phyloP scores from a whole-genome alignment of 345 rosid genomes.

The Ceriops zippeliana region DNA sequence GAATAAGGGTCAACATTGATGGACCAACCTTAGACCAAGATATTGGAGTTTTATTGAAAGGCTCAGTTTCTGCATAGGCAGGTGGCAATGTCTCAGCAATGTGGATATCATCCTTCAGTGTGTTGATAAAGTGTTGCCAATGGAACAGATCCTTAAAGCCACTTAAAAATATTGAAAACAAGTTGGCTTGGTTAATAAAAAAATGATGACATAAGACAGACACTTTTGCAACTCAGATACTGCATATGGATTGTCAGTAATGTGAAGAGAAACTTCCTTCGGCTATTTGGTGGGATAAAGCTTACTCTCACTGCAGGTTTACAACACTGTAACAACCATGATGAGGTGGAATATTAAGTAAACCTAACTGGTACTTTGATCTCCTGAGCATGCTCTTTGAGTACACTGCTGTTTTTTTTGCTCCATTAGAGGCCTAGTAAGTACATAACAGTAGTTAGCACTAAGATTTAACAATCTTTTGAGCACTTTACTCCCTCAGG shows the following conservation, averaged over 20 bases:
- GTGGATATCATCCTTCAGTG: slow-evolving; percentile 73
- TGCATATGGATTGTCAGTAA: background rate
- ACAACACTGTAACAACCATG: background rate
- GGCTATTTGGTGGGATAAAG: background rate
- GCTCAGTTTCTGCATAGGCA: slow-evolving; percentile 51
- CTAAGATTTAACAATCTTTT: no score
- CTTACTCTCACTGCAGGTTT: background rate
- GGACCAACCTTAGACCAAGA: slow-evolving; percentile 88
- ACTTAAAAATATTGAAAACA: slow-evolving; percentile 36
- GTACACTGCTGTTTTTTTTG: background rate
- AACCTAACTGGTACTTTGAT: background rate
- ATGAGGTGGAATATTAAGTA: background rate
- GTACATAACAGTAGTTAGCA: no score
- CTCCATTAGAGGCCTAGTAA: no score
- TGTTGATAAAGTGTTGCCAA: slow-evolving; percentile 82
- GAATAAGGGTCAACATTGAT: background rate
- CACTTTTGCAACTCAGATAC: background rate
- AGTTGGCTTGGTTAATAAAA: slow-evolving; percentile 11
- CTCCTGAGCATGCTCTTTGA: background rate
- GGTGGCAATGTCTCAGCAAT: slow-evolving; percentile 75
- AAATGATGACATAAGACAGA: background rate
- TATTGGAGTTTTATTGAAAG: slow-evolving; percentile 76
- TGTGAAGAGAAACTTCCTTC: background rate
- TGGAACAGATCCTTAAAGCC: slow-evolving; percentile 93
- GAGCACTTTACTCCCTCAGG: no score